These are phyloP conservation scores for Cercospora zeae-maydis DNA, from an alignment of 2,329 filamentous ascomycete genomes.

Conservation along the genomic window DNA sequence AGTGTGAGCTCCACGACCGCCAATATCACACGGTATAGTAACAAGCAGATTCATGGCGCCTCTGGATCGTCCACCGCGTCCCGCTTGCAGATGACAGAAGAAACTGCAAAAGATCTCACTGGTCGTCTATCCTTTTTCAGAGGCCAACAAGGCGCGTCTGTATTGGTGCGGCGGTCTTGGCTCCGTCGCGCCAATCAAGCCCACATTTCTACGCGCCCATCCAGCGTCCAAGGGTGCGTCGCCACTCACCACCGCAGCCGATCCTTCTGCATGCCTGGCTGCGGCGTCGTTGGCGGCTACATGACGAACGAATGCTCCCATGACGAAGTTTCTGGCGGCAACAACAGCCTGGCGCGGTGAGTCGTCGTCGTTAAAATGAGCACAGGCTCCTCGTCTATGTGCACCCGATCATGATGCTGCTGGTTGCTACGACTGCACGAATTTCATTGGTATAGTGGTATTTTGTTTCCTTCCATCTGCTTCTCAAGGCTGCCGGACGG, in stretches of 20 bases:
- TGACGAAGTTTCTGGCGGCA: slow-evolving; percentile 22
- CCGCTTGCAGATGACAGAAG: neutral
- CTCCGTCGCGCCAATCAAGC: slow-evolving; percentile 7
- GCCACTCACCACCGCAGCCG: slow-evolving; percentile 12
- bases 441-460: slow-evolving; percentile 21
- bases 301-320: slow-evolving; percentile 12
- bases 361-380: neutral
- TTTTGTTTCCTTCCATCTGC: neutral
- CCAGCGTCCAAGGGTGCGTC: neutral
- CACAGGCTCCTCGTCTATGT: neutral
- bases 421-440: slow-evolving; percentile 20
- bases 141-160: neutral
- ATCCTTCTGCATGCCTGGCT: slow-evolving; percentile 3
- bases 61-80: neutral
- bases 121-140: slow-evolving; percentile 3
- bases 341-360: slow-evolving; percentile 1
- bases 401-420: neutral
- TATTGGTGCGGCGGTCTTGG: slow-evolving; percentile 2
- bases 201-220: slow-evolving; percentile 7
- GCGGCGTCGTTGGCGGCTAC: slow-evolving; percentile 21
- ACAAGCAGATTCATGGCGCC: neutral
- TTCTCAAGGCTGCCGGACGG: slow-evolving; percentile 30
- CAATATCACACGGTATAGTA: too few relatives aligned
- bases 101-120: neutral
- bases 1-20: neutral